Evolutionary conservation across 2,329 filamentous ascomycete species (phyloP).

Genomic region (Nigrospora sphaerica): DNA sequence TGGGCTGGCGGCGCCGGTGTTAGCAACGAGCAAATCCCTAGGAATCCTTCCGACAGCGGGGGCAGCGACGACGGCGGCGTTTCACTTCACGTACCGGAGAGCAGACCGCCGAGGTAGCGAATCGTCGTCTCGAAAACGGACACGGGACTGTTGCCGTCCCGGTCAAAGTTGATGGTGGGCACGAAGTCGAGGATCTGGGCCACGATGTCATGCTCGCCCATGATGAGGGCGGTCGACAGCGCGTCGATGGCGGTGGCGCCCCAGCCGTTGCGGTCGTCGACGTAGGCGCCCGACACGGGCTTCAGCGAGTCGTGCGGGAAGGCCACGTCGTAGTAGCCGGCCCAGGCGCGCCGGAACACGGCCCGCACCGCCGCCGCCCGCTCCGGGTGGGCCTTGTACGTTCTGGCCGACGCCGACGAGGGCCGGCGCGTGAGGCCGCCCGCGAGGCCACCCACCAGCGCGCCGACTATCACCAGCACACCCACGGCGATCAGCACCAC

Average conservation of each 20-base stretch:
- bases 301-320: conserved; percentile 71
- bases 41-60: too few species aligned
- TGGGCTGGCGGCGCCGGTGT: conserved; percentile 38
- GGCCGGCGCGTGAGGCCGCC: too few species aligned
- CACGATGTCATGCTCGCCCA: conserved; percentile 62
- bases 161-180: conserved; percentile 61
- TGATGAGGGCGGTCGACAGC: conserved; percentile 70
- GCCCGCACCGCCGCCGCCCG: conserved; percentile 57
- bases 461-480: too few species aligned
- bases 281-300: conserved; percentile 57
- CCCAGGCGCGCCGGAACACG: conserved; percentile 64
- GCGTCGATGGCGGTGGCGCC: conserved; percentile 78
- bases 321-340: conserved; percentile 65
- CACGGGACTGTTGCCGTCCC: conserved; percentile 45
- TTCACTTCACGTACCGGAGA: conserved; percentile 50
- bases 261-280: conserved; percentile 75
- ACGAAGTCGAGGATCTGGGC: conserved; percentile 66
- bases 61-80: not conserved
- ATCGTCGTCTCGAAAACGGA: conserved; percentile 90
- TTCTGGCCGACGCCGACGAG: conserved; percentile 8
- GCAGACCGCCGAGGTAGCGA: conserved; percentile 72
- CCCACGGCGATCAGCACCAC: too few species aligned
- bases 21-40: conserved; percentile 1
- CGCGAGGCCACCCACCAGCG: too few species aligned
- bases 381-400: conserved; percentile 24